These are phyloP conservation scores for Cunninghamia lanceolata DNA, from an alignment of 75 land plant species.

Conservation along the genomic window DNA sequence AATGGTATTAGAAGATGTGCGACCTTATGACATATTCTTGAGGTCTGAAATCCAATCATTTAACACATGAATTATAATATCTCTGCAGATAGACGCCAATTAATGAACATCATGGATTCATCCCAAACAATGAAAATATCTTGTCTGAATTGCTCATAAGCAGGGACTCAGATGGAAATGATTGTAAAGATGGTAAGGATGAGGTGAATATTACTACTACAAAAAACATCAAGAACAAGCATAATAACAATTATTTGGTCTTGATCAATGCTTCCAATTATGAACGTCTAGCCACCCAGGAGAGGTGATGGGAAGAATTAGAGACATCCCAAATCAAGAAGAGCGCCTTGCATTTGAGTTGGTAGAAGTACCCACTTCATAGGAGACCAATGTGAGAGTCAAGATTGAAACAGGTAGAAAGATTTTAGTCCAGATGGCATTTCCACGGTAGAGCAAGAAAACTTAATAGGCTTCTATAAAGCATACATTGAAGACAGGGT, in stretches of 20 bases:
- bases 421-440: constrained; percentile 41
- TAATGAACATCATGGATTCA: too few species aligned
- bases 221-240: neutral
- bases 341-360: neutral
- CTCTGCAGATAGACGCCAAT: too few species aligned
- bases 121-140: too few species aligned
- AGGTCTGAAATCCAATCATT: too few species aligned
- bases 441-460: constrained; percentile 26
- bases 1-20: too few species aligned
- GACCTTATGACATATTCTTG: too few species aligned
- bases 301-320: constrained; percentile 44
- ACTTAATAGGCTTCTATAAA: constrained; percentile 27
- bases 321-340: constrained; percentile 22
- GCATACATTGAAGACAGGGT: constrained; percentile 34
- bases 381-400: constrained; percentile 18
- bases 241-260: neutral
- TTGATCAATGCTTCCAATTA: neutral
- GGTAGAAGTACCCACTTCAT: constrained; percentile 13
- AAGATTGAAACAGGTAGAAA: constrained; percentile 30
- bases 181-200: too few species aligned
- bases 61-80: too few species aligned
- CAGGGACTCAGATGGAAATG: too few species aligned
- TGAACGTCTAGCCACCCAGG: constrained; percentile 26
- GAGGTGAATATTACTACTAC: neutral
- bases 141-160: too few species aligned